These are phyloP conservation scores for Volutella citrinella DNA, from an alignment of 2,329 filamentous ascomycete species.

Conservation along the genomic window DNA sequence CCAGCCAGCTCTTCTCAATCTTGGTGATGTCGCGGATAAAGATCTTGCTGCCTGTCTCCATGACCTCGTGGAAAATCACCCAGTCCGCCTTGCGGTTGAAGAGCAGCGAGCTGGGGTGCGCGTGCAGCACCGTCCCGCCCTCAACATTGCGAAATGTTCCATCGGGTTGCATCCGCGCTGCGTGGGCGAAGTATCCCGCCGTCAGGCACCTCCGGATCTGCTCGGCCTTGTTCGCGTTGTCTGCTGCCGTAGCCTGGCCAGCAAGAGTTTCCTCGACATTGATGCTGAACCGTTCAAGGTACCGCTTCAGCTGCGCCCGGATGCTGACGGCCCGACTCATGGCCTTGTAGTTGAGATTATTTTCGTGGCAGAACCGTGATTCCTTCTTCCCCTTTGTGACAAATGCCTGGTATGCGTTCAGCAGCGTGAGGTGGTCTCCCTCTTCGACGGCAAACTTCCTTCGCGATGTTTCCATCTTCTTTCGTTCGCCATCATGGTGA, in stretches of 20 bases:
- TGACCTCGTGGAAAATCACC: slow-evolving; percentile 92
- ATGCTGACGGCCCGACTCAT: slow-evolving; percentile 82
- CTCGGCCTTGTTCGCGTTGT: slow-evolving; percentile 51
- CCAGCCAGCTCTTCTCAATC: slow-evolving; percentile 87
- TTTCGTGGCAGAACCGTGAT: slow-evolving; percentile 79
- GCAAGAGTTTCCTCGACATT: slow-evolving; percentile 61
- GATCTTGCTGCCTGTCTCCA: slow-evolving; percentile 84
- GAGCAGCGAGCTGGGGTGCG: slow-evolving; percentile 89
- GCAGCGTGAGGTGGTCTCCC: slow-evolving; percentile 86
- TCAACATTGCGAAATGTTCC: slow-evolving; percentile 86
- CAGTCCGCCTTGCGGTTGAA: slow-evolving; percentile 96
- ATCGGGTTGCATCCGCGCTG: slow-evolving; percentile 89
- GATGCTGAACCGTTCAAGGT: slow-evolving; percentile 82
- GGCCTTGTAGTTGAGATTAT: slow-evolving; percentile 82
- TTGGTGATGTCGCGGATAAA: slow-evolving; percentile 92
- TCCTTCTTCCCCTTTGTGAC: slow-evolving; percentile 80
- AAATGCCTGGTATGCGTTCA: slow-evolving; percentile 93
- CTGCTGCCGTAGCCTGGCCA: slow-evolving; percentile 27
- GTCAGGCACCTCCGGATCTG: slow-evolving; percentile 82
- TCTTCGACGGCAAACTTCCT: slow-evolving; percentile 88
- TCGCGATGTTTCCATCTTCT: slow-evolving; percentile 68
- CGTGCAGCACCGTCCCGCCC: slow-evolving; percentile 73
- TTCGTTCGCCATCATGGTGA: slow-evolving; percentile 73
- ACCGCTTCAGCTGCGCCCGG: slow-evolving; percentile 79
- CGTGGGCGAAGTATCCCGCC: slow-evolving; percentile 88